phyloP scores from a whole-genome alignment of 148 eudicot species.

The Oxyria digyna region DNA sequence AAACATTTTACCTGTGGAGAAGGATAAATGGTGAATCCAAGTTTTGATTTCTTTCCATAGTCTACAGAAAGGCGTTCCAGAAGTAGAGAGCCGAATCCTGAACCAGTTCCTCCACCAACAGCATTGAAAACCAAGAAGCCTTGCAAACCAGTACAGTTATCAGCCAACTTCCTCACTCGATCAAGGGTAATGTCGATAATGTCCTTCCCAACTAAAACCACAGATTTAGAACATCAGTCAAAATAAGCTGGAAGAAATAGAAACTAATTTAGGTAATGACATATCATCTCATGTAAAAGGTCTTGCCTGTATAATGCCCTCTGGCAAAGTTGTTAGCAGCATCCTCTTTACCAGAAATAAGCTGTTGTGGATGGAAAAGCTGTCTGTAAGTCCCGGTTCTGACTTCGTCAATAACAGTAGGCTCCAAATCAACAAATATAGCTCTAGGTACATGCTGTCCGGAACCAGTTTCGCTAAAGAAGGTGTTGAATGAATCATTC shows the following conservation, averaged over 20 bases:
- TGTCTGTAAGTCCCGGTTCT: slow-evolving; percentile 7
- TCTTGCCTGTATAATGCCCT: slow-evolving; percentile 9
- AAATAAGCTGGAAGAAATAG: background rate
- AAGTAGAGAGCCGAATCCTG: slow-evolving; percentile 11
- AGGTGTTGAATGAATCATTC: slow-evolving; percentile 11
- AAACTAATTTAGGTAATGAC: background rate
- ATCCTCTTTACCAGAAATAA: slow-evolving; percentile 13
- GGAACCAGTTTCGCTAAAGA: slow-evolving; percentile 11
- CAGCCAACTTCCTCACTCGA: slow-evolving; percentile 11
- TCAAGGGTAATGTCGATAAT: slow-evolving; percentile 8
- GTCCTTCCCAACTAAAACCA: slow-evolving; percentile 10
- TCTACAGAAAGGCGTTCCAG: slow-evolving; percentile 12
- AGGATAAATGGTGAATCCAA: slow-evolving; percentile 9
- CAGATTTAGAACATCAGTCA: background rate
- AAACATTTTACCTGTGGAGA: slow-evolving; percentile 7
- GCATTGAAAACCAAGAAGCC: slow-evolving; percentile 12
- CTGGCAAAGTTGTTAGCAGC: slow-evolving; percentile 12
- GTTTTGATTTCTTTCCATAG: slow-evolving; percentile 13
- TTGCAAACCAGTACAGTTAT: slow-evolving; percentile 11
- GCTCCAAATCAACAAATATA: slow-evolving; percentile 8
- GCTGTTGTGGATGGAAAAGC: slow-evolving; percentile 11
- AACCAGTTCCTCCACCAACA: slow-evolving; percentile 11
- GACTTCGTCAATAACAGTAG: slow-evolving; percentile 10
- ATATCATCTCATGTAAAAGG: background rate
- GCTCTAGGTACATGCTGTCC: slow-evolving; percentile 12